Evolutionary conservation across 2,329 filamentous ascomycete genomes (phyloP), one percentile per base, ranked within the genome.

Genomic region (Basipetospora sp.): DNA sequence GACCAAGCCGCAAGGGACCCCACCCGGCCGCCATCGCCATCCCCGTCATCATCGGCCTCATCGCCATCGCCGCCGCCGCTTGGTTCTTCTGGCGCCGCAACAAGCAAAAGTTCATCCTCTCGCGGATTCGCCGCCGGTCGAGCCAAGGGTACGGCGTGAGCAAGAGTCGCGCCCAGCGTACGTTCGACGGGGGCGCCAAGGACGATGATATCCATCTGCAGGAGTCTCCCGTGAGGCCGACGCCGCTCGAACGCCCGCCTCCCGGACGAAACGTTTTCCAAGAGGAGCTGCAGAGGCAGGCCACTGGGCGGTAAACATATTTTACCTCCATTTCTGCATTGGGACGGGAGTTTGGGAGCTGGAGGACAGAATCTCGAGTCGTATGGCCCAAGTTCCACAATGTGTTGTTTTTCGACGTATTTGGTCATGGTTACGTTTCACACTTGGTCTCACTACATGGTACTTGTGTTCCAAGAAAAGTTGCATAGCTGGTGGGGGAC

Each of bases 271-370:
- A 59, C 25, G 50, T 57, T n/a, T 60, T 60, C 41, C 48, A 55
- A 29, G 54, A 57, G 39, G 56, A 60, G 47, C 41, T 59, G 20
- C 45, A 47, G 44, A 47, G 56, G 40, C 56, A 60, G 47, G 51
- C 53, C 36, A 39, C 45, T 18, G 45, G 46, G 41, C 37, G 35
- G 36, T 32, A n/a, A n/a, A n/a, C n/a, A n/a, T n/a, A n/a, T n/a
- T n/a, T n/a, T n/a, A n/a, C n/a, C n/a, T n/a, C n/a, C n/a, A n/a
- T n/a, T n/a, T n/a, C n/a, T n/a, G n/a, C n/a, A n/a, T n/a, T n/a
- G n/a, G n/a, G n/a, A n/a, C n/a, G n/a, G n/a, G 22, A 25, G 22
- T 6, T 11, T 25, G 22, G 22, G 11, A 25, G 22, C 6, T 25
- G 22, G 11, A 25, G 22, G 22, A 6, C 22, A 11, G 22, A 6